Evolutionary conservation across 306 rosid genomes (phyloP), one percentile per base, ranked within the genome.

Genomic region (Cicer arietinum): DNA sequence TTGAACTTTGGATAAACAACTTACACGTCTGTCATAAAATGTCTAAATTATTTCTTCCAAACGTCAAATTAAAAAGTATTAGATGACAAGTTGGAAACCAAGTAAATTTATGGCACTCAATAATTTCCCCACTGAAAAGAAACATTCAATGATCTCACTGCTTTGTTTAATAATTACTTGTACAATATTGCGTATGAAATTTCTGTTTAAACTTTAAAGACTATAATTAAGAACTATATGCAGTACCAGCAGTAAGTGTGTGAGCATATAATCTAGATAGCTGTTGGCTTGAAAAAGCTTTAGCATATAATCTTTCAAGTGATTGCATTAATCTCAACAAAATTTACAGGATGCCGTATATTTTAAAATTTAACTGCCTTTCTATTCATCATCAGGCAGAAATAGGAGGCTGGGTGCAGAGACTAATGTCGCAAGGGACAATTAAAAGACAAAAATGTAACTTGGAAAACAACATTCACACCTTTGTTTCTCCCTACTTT

Each of bases 261-360:
- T 13, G 16, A 62, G 47, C 12, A 13, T 66, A 40, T 66, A 66
- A 17, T 44, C 17, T 18, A 45, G 41, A 44, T 2, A 12, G 18
- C 52, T 18, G 25, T 63, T 40, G 12, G 48, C 48, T 62, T 7
- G 68, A 40, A 62, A 30, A 62, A 39, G 1, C 6, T 63, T 37
- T 6, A 7, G 11, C 25, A 44, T 17, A 66, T 10, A 5, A 50
- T 44, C 51, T 48, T 35, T 35, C 9, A 63, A 66, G 76, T 25
- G 68, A 81, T 71, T 82, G 83, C 69, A 85, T 59, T 73, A 20
- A 69, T 79, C 87, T 88, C 79, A 74, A 63, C 79, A 74, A 63
- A 62, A 77, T 84, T 83, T 84, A 86, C 92, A 84, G 35, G 63
- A 60, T 7, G 68, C 80, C 57, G 72, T 8, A 63, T 70, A n/a